Conservation (phyloP, 371 early-diverging fungal genomes). For the Catenaria anguillulae region DNA sequence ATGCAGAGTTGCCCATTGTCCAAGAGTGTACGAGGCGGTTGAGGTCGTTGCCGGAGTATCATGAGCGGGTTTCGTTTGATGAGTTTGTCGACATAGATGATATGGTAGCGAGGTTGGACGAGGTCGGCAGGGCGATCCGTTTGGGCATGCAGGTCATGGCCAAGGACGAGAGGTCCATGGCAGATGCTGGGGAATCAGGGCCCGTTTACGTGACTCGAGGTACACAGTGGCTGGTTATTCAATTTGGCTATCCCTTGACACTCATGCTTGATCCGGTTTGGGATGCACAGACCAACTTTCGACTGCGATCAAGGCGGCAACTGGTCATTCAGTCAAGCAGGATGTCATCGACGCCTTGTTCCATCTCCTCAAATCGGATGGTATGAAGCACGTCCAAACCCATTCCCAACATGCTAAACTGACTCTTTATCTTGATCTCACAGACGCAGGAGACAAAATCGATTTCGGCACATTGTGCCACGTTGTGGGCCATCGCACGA, state of each 20-base stretch:
- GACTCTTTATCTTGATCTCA: no score
- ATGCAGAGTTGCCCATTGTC: neutral
- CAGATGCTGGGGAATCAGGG: no score
- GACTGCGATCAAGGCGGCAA: neutral
- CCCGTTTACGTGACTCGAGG: no score
- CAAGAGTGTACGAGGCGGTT: neutral
- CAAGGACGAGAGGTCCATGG: neutral
- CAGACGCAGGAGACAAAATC: no score
- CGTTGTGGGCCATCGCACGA: no score
- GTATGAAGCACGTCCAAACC: no score
- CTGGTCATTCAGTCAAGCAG: neutral
- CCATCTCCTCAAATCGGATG: neutral
- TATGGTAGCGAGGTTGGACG: neutral
- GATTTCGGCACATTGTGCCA: no score
- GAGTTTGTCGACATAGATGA: neutral
- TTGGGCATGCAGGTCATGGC: neutral
- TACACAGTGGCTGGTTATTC: no score
- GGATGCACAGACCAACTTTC: neutral
- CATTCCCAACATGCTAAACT: no score
- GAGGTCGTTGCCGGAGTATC: neutral
- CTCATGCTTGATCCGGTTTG: no score
- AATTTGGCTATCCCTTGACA: no score
- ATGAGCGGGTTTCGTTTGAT: neutral
- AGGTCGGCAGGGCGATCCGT: neutral
- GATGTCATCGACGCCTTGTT: neutral